Conservation (phyloP, 805 yeast species). For the Spathaspora sp. region DNA sequence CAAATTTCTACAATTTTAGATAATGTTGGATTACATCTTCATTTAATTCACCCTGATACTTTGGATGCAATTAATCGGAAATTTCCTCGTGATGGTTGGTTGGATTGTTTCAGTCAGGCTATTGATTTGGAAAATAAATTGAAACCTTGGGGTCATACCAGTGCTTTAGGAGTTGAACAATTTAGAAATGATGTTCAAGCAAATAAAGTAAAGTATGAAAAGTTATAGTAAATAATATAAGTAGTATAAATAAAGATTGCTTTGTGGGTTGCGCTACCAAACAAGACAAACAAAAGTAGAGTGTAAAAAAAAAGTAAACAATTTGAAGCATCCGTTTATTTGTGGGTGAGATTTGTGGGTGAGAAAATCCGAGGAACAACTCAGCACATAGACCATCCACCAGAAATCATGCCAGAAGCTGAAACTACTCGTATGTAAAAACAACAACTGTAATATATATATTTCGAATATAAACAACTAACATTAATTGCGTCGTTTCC, state of each 20-base stretch:
- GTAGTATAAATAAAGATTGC: too few species aligned
- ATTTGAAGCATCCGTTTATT: too few species aligned
- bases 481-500: background rate
- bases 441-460: background rate
- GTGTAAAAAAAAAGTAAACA: background rate
- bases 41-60: conserved; percentile 25
- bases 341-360: background rate
- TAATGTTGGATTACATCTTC: conserved; percentile 25
- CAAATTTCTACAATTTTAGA: conserved; percentile 32
- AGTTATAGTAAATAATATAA: background rate
- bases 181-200: conserved; percentile 25
- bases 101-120: conserved; percentile 25
- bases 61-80: conserved; percentile 21
- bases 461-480: background rate
- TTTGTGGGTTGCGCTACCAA: background rate
- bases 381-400: background rate
- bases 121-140: conserved; percentile 25
- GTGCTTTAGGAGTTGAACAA: conserved; percentile 24
- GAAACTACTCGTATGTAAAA: conserved; percentile 9
- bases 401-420: conserved; percentile 4
- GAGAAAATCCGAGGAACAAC: background rate
- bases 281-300: background rate
- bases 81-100: conserved; percentile 27
- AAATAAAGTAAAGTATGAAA: conserved; percentile 17
- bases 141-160: conserved; percentile 37